Evolutionary conservation across 805 yeast genomes (phyloP), one percentile per base, ranked within the genome.

Genomic region (Candida caryicola): DNA sequence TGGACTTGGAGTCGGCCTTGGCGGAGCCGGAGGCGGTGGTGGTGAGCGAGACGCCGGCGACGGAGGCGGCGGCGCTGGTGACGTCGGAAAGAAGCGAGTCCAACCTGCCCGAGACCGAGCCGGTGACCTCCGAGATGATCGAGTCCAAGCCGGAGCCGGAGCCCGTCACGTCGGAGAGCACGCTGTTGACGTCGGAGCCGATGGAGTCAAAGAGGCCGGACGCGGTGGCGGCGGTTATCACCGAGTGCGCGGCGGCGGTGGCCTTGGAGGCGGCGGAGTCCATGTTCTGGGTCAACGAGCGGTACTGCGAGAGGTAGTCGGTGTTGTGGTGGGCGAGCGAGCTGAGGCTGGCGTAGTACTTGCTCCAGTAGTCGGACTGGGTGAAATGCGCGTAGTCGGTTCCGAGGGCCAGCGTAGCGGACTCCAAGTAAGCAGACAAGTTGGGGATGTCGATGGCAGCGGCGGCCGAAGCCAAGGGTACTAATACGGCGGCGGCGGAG

Each of bases 71-170:
- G 12, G 12, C 42, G 26, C 23, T 15, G 12, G 26, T 25, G 28
- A 33, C 27, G 12, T 23, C 40, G 26, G 40, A 36, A 13, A 9
- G 29, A 18, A 19, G 13, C 10, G 29, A 25, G n/a, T n/a, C n/a
- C n/a, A n/a, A n/a, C n/a, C 31, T 29, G 23, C 26, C 34, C 18
- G 27, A 37, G 14, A 36, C 23, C 10, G 43, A 39, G 12, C 27
- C 15, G 10, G 35, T 19, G 6, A 17, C 32, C n/a, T 36, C 26
- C 29, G n/a, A 36, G 19, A 14, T 13, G 17, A 32, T 21, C 13
- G 28, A 5, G 18, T 21, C 25, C 9, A 10, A 21, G 10, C 25
- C 25, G 17, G 33, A 27, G 12, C 17, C 30, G 18, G 40, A 37
- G 17, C 13, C 17, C 10, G 30, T 9, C 17, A 14, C 31, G 26